Conservation (phyloP, 768 basidiomycete genomes). For the Dioszegia hungarica region DNA sequence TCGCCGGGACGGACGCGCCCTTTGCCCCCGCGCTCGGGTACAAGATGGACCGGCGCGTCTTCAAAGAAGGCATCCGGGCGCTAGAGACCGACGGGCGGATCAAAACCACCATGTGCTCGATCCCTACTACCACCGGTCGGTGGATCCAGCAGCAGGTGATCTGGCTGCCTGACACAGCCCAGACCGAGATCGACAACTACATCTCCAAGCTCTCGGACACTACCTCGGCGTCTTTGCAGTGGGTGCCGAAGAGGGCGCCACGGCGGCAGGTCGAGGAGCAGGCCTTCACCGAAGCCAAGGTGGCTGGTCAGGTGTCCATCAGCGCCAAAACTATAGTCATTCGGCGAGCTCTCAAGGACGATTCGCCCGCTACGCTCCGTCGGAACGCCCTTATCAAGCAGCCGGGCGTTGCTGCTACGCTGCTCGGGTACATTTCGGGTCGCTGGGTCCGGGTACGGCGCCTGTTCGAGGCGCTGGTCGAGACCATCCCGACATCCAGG, state of each 20-base stretch:
- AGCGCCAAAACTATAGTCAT: not conserved
- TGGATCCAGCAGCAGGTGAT: slow-evolving; percentile 60
- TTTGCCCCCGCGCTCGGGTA: slow-evolving; percentile 21
- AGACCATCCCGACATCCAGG: slow-evolving; percentile 50
- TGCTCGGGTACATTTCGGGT: slow-evolving; percentile 70
- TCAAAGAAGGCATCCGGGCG: slow-evolving; percentile 58
- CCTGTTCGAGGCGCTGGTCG: slow-evolving; percentile 25
- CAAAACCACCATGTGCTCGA: slow-evolving; percentile 64
- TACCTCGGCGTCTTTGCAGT: slow-evolving; percentile 18
- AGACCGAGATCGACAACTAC: slow-evolving; percentile 59
- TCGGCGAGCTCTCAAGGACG: not conserved
- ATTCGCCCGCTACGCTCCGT: not conserved
- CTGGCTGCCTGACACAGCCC: slow-evolving; percentile 60
- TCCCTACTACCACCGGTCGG: slow-evolving; percentile 60
- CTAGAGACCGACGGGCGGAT: slow-evolving; percentile 65
- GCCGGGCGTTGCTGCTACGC: slow-evolving; percentile 63
- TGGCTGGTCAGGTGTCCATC: slow-evolving; percentile 50
- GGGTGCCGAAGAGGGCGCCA: slow-evolving; percentile 50
- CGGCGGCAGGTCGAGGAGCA: slow-evolving; percentile 13
- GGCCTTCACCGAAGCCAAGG: slow-evolving; percentile 15
- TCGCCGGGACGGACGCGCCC: slow-evolving; percentile 32
- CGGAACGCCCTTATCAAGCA: slow-evolving; percentile 55
- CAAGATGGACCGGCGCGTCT: slow-evolving; percentile 55
- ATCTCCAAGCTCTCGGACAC: slow-evolving; percentile 47
- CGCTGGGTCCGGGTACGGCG: slow-evolving; percentile 60